Evolutionary conservation across 306 rosid genomes (phyloP).

Genomic region (Astragalus membranaceus): DNA sequence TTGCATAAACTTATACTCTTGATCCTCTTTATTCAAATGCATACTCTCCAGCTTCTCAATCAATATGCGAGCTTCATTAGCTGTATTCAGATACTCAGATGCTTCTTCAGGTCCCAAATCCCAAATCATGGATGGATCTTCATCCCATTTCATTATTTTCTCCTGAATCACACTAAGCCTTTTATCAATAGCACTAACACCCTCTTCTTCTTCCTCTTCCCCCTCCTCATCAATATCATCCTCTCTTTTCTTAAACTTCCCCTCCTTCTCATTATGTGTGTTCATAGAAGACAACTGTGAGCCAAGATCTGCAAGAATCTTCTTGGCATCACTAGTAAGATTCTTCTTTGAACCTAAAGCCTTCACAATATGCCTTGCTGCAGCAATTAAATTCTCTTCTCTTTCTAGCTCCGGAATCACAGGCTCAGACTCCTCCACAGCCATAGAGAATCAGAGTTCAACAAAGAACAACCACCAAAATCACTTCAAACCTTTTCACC

Average conservation of each 20-base stretch:
- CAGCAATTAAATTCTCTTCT: slow-evolving; percentile 66
- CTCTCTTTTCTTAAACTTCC: slow-evolving; percentile 11
- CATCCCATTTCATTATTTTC: slow-evolving; percentile 70
- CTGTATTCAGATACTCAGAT: slow-evolving; percentile 54
- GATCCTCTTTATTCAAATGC: slow-evolving; percentile 44
- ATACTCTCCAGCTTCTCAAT: slow-evolving; percentile 47
- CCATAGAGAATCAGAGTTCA: slow-evolving; percentile 32
- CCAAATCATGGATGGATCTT: slow-evolving; percentile 72
- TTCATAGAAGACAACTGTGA: slow-evolving; percentile 47
- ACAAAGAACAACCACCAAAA: slow-evolving; percentile 3
- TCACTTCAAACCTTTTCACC: slow-evolving; percentile 15
- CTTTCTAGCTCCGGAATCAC: slow-evolving; percentile 50
- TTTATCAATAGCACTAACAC: slow-evolving; percentile 30
- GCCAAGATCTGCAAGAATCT: slow-evolving; percentile 68
- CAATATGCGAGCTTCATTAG: slow-evolving; percentile 51
- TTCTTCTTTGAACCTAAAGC: slow-evolving; percentile 62
- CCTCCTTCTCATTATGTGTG: slow-evolving; percentile 25
- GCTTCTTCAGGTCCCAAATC: slow-evolving; percentile 59
- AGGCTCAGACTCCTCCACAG: slow-evolving; percentile 45
- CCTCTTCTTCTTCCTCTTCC: slow-evolving; percentile 20
- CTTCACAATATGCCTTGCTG: slow-evolving; percentile 58
- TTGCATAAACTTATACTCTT: slow-evolving; percentile 33
- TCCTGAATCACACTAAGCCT: slow-evolving; percentile 44
- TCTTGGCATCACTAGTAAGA: slow-evolving; percentile 57
- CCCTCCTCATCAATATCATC: background rate